Percentiles rank a stretch among this genome's conserved stretches.
These are phyloP conservation scores for Silene noctiflora DNA, from an alignment of 179 eudicot species.

Conservation along the genomic window DNA sequence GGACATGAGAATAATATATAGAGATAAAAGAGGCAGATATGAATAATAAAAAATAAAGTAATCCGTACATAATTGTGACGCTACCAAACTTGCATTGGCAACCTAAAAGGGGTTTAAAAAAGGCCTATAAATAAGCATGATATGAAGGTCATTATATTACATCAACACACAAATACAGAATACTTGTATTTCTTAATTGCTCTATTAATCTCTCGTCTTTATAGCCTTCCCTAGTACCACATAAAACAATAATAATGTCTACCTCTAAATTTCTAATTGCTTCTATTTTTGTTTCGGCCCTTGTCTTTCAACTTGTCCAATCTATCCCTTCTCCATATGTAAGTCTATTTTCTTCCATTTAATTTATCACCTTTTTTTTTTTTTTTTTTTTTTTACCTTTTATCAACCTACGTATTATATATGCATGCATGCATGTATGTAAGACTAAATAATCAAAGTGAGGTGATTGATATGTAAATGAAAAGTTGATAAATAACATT, in stretches of 20 bases:
- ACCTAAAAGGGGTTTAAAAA: background rate
- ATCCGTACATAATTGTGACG: slow-evolving; percentile 1
- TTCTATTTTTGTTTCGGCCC: slow-evolving; percentile 37
- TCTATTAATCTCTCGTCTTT: too few species aligned
- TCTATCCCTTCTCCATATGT: slow-evolving; percentile 20
- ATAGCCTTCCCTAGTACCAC: too few species aligned
- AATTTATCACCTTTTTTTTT: too few species aligned
- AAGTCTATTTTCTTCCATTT: slow-evolving; percentile 2
- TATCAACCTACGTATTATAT: too few species aligned
- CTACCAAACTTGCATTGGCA: background rate
- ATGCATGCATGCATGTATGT: too few species aligned
- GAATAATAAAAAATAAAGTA: too few species aligned
- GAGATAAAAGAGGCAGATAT: background rate
- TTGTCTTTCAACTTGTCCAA: slow-evolving; percentile 43
- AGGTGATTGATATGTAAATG: too few species aligned
- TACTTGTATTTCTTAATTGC: too few species aligned
- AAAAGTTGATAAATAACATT: too few species aligned
- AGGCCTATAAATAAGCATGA: slow-evolving; percentile 22
- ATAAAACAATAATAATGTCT: slow-evolving; percentile 28
- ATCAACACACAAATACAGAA: slow-evolving; percentile 1
- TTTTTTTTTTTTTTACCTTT: too few species aligned
- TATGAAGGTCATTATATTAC: slow-evolving; percentile 6
- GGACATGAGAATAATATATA: too few species aligned
- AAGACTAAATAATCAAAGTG: too few species aligned
- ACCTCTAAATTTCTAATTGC: slow-evolving; percentile 34